Evolutionary conservation across 176 grass and related monocot species (phyloP), one percentile per base, ranked within the genome.

Genomic region (Musa troglodytarum): DNA sequence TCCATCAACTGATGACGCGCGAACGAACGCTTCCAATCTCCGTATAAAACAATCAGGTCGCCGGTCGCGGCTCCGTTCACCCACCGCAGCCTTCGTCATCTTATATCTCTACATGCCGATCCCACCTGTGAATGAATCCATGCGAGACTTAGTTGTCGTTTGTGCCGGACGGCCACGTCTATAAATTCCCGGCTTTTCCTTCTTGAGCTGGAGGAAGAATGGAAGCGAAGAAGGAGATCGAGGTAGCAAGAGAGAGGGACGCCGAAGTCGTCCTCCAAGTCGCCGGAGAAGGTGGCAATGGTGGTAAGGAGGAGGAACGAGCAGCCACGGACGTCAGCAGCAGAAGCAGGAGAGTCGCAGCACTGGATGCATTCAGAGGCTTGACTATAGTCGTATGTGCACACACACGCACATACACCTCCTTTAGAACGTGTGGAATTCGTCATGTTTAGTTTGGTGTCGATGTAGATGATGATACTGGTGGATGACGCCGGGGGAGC

Each of bases 291-390:
- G 15, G 24, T 17, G 24, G 20, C 11, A 54, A 49, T 34, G 76
- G 53, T 9, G 76, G 12, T 19, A 22, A 49, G 8, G 62, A 19
- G 65, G 62, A 12, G 53, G 49, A 24, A 15, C 2, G n/a, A 22
- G 8, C 15, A 50, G 56, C 34, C 19, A 26, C 15, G 21, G 49
- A 4, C 2, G 17, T 3, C 7, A 25, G 28, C 20, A 58, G 25
- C 10, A 79, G 26, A 5, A 79, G 53, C 9, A 70, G 50, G 20
- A 79, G 77, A 43, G 77, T 70, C 20, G 77, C 77, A 58, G 49
- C 65, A 20, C 43, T 79, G 65, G 77, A 79, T 79, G 77, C 52
- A 10, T 79, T 79, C 54, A 69, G 77, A 50, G 77, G 77, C 25
- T 54, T 79, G 52, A 79, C 77, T 10, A 79, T 78, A n/a, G 76